Conservation (phyloP, 2,329 filamentous ascomycete genomes). For the Blumeria graminis region DNA sequence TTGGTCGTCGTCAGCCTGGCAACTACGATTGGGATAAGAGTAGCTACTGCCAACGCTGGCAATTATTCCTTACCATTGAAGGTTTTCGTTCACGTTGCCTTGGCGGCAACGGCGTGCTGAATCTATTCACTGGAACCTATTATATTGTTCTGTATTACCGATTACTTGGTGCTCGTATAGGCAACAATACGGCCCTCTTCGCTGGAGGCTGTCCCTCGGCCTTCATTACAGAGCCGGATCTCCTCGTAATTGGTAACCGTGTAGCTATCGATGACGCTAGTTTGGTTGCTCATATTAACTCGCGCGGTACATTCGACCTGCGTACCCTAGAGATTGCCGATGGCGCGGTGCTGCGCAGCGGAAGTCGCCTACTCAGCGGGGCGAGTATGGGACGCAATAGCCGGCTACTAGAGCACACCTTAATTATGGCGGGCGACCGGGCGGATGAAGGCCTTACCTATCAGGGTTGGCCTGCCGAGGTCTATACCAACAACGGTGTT, state of each 20-base stretch:
- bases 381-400: conserved; percentile 19
- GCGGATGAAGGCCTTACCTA: conserved; percentile 25
- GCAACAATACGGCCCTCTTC: conserved; percentile 29
- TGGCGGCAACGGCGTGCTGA: conserved; percentile 24
- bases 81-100: conserved; percentile 25
- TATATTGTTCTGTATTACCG: conserved; percentile 29
- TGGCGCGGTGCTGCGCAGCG: conserved; percentile 26
- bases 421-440: conserved; percentile 30
- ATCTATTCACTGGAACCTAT: conserved; percentile 27
- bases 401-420: conserved; percentile 30
- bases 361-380: conserved; percentile 26
- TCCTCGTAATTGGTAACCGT: conserved; percentile 27
- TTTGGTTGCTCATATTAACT: conserved; percentile 31
- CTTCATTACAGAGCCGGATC: conserved; percentile 32
- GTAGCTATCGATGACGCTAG: conserved; percentile 30
- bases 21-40: conserved; percentile 33
- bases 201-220: conserved; percentile 26
- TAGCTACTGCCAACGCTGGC: conserved; percentile 32
- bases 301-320: conserved; percentile 29
- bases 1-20: conserved; percentile 25
- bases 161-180: conserved; percentile 26
- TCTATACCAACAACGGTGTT: conserved; percentile 8
- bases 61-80: conserved; percentile 28
- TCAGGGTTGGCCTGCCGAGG: conserved; percentile 30
- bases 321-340: conserved; percentile 20